Evolutionary conservation across 805 yeast genomes (phyloP), one percentile per base, ranked within the genome.

Genomic region (Phaffomyces opuntiae): DNA sequence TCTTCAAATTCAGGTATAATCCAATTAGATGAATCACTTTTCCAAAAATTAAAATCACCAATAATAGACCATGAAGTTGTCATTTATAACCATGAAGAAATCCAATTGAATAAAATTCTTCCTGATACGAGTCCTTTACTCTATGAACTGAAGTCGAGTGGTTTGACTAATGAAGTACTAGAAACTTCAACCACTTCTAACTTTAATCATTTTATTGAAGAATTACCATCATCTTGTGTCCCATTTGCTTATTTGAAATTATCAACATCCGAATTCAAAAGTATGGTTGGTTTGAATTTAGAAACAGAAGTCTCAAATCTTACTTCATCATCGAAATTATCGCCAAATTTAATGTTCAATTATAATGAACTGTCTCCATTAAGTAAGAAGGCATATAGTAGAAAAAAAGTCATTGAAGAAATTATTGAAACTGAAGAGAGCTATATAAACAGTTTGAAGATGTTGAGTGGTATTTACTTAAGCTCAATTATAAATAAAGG

Each of bases 371-470:
- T 45, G 24, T 55, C 63, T 3, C 52, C 55, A 9, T 13, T 35
- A 1, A 45, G 53, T 7, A 55, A 54, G 38, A 48, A 43, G 36
- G 49, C 49, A 5, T 49, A 34, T 21, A 55, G 51, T 25, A 48
- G 67, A 36, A 55, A 50, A 21, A 64, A 60, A 39, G 47, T 65
- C 2, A 50, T 73, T n/a, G 70, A 73, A 45, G 85, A 79, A 54
- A 55, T 78, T 6, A 44, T 73, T 0, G 67, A 66, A 13, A 76
- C 77, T 12, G 85, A 79, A 52, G 66, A 63, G 25, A 62, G 61
- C 1, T 79, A 75, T 53, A 57, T 77, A n/a, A 62, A 64, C 38
- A 70, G 75, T 1, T 55, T 79, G 40, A 64, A 63, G 35, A 57
- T 73, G 49, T 58, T 78, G 17, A 61, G 65, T 7, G 67, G 64